phyloP scores from a whole-genome alignment of 2,329 filamentous ascomycete species.

The Zymoseptoria tritici region DNA sequence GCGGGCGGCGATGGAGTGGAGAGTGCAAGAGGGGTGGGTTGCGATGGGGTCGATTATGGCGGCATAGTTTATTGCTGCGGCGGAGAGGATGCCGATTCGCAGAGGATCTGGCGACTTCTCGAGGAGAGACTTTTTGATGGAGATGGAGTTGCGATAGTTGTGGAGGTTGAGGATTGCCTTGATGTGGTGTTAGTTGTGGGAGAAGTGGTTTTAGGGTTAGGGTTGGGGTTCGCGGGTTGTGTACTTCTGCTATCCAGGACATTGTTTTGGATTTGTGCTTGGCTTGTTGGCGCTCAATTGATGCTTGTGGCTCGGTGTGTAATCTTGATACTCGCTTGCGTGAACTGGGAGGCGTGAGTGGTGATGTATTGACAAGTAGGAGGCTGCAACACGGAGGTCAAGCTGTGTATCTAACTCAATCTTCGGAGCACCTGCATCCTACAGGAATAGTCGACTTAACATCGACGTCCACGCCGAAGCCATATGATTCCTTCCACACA shows the following conservation, averaged over 20 bases:
- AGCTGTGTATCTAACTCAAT: too few relatives aligned
- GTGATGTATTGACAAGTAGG: too few relatives aligned
- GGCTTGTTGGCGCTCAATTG: background rate
- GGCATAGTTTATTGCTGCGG: constrained; percentile 8
- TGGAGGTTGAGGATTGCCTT: background rate
- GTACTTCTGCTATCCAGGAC: background rate
- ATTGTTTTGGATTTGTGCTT: background rate
- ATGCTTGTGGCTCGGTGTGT: background rate
- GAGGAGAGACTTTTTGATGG: background rate
- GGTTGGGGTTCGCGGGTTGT: background rate
- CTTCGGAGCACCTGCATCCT: too few relatives aligned
- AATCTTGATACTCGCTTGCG: background rate
- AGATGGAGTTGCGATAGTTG: background rate
- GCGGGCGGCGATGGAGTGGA: constrained; percentile 8
- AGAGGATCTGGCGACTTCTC: background rate
- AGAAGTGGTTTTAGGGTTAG: background rate
- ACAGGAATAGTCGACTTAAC: too few relatives aligned
- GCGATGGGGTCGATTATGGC: constrained; percentile 11
- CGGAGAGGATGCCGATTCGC: constrained; percentile 9
- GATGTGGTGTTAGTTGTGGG: background rate
- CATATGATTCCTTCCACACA: too few relatives aligned
- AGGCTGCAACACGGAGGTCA: too few relatives aligned
- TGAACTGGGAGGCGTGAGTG: background rate
- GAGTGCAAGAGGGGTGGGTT: constrained; percentile 6
- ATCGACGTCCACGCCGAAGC: too few relatives aligned